Evolutionary conservation across 2,329 filamentous ascomycete species (phyloP).

Genomic region (Botrytis fabae): DNA sequence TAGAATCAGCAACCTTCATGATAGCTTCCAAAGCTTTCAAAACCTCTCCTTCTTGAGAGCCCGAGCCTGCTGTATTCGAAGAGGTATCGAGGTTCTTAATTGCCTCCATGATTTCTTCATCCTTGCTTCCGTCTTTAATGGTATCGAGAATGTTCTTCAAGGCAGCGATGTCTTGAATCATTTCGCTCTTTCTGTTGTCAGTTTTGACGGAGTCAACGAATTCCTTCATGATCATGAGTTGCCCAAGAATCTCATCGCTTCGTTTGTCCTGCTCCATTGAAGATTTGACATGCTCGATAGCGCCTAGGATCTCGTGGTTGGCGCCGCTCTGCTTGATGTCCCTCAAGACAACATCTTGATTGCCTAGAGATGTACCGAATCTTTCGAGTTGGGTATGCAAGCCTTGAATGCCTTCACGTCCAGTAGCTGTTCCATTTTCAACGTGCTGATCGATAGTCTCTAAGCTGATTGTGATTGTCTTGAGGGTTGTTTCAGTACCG

Average conservation of each 20-base stretch:
- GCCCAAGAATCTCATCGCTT: constrained; percentile 9
- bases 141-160: constrained; percentile 8
- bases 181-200: constrained; percentile 3
- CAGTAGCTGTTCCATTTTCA: constrained; percentile 11
- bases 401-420: constrained; percentile 11
- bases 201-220: constrained; percentile 2
- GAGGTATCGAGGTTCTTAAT: constrained; percentile 13
- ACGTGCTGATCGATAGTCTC: constrained; percentile 16
- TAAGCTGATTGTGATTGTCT: constrained; percentile 19
- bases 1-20: constrained; percentile 6
- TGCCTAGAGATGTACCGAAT: constrained; percentile 4
- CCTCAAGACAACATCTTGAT: constrained; percentile 10
- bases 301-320: not conserved
- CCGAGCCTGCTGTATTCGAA: not conserved
- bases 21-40: constrained; percentile 10
- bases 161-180: not conserved
- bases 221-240: constrained; percentile 1
- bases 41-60: not conserved
- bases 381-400: constrained; percentile 14
- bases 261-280: constrained; percentile 7
- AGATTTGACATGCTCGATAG: not conserved
- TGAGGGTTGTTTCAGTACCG: constrained; percentile 16
- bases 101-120: constrained; percentile 19
- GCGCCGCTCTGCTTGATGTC: not conserved
- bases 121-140: constrained; percentile 14